Evolutionary conservation across 2,329 filamentous ascomycete genomes (phyloP).

Genomic region (Alternaria arborescens): DNA sequence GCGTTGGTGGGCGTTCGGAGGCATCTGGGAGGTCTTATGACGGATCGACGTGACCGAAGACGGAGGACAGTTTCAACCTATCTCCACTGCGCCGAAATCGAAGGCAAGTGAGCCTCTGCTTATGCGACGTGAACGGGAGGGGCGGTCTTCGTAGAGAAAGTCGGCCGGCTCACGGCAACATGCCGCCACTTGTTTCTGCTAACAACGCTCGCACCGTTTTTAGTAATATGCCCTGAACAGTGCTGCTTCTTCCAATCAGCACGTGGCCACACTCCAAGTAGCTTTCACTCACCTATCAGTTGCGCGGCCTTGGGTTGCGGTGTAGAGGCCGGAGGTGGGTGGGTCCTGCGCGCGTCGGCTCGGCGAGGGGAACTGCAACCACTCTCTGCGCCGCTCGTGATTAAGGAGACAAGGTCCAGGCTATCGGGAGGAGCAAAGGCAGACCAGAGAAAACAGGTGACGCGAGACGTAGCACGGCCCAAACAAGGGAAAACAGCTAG

Average conservation of each 20-base stretch:
- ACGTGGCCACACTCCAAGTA: background rate
- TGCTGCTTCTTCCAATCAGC: slow-evolving; percentile 9
- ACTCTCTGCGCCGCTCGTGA: slow-evolving; percentile 9
- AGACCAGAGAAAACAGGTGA: background rate
- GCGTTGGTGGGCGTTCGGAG: slow-evolving; percentile 23
- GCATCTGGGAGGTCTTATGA: slow-evolving; percentile 12
- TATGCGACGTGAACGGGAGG: slow-evolving; percentile 13
- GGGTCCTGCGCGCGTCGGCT: slow-evolving; percentile 19
- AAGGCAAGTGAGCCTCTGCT: background rate
- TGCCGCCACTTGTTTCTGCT: slow-evolving; percentile 34
- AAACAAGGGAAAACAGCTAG: background rate
- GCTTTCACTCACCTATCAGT: slow-evolving; percentile 16
- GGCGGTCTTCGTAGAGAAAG: slow-evolving; percentile 16
- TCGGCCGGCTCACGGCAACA: slow-evolving; percentile 38
- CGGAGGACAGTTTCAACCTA: slow-evolving; percentile 4
- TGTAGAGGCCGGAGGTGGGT: slow-evolving; percentile 25
- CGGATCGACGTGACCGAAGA: slow-evolving; percentile 8
- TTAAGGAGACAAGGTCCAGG: background rate
- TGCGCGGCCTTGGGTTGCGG: slow-evolving; percentile 24
- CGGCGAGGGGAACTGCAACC: slow-evolving; percentile 13
- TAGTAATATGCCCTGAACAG: slow-evolving; percentile 13
- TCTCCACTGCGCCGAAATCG: slow-evolving; percentile 1
- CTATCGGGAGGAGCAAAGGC: background rate
- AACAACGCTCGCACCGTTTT: slow-evolving; percentile 2
- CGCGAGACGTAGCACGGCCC: background rate